Evolutionary conservation across 768 basidiomycete genomes (phyloP), one percentile per base, ranked within the genome.

Genomic region (Phylloporus rhodoxanthus): DNA sequence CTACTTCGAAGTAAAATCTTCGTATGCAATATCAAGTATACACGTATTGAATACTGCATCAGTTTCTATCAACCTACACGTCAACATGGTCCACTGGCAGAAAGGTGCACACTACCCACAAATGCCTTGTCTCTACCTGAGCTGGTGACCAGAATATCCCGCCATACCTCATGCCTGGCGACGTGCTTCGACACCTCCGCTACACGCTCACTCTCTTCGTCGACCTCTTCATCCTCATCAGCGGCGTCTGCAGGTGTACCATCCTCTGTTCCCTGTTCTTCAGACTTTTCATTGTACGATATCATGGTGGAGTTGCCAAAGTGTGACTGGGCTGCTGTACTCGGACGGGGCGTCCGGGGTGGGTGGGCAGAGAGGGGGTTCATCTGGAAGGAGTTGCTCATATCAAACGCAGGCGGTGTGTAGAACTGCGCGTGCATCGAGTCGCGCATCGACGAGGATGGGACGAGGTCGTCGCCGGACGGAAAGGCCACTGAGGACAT

Each of bases 51-150:
- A 64, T 91, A 92, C 72, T 92, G 90, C 48, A 92, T 81, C 48
- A 91, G 60, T 90, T 92, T 92, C 89, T 91, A 55, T 43, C 34
- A 33, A 13, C 23, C 39, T 29, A 32, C 14, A 43, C 30, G 43
- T 59, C 45, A 54, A 28, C 37, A 25, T 21, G 7, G 11, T 4
- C 34, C 28, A 26, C 21, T 33, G 15, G 29, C 38, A 39, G 21
- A 41, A 1, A 26, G 11, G 26, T 19, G 40, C 41, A 39, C 30
- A 40, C 38, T 34, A 77, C 87, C 61, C 70, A 91, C 89, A 62
- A 92, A 84, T 25, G 82, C 80, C 70, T 92, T 92, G 68, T 92
- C 90, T 57, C 90, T 75, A 44, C 90, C 90, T 56, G 79, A 75
- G 57, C 85, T 87, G 25, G 87, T 84, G 59, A 81, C 74, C 46